Evolutionary conservation across 805 yeast genomes (phyloP).

Genomic region (Ogataea trehalophila): DNA sequence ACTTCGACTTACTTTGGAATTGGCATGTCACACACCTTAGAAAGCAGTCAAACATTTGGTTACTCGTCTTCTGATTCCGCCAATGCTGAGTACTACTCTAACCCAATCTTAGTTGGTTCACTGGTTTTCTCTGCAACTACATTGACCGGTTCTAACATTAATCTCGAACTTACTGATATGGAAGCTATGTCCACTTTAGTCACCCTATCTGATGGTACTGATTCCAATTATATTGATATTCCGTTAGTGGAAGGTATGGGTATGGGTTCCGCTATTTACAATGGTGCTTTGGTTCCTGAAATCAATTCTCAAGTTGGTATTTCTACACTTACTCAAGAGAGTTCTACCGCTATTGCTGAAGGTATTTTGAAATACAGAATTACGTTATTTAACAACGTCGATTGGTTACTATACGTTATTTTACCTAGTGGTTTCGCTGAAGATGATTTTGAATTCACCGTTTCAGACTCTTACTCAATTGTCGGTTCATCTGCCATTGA

Average conservation of each 20-base stretch:
- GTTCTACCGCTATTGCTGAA: slow-evolving; percentile 22
- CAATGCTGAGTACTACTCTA: slow-evolving; percentile 46
- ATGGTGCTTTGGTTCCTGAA: slow-evolving; percentile 42
- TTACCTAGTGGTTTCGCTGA: slow-evolving; percentile 29
- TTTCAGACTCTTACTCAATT: slow-evolving; percentile 30
- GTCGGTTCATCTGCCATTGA: slow-evolving; percentile 35
- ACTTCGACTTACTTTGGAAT: slow-evolving; percentile 44
- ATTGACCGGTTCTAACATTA: slow-evolving; percentile 35
- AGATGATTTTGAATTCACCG: slow-evolving; percentile 29
- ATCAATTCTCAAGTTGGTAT: slow-evolving; percentile 46
- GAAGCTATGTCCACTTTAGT: slow-evolving; percentile 48
- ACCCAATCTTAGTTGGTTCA: slow-evolving; percentile 53
- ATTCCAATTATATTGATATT: slow-evolving; percentile 35
- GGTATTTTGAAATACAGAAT: slow-evolving; percentile 37
- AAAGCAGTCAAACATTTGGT: slow-evolving; percentile 35
- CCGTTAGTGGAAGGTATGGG: slow-evolving; percentile 63
- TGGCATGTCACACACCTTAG: slow-evolving; percentile 52
- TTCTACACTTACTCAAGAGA: slow-evolving; percentile 32
- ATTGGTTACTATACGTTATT: slow-evolving; percentile 51
- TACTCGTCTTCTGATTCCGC: slow-evolving; percentile 44
- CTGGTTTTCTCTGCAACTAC: slow-evolving; percentile 50
- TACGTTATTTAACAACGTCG: slow-evolving; percentile 34
- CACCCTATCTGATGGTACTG: slow-evolving; percentile 32
- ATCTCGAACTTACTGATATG: slow-evolving; percentile 41
- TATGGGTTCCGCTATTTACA: slow-evolving; percentile 45